A percentile compares a stretch with the other conserved stretches of the same genome.
These are phyloP conservation scores for Davidsoniella eucalypti DNA, from an alignment of 2,329 filamentous ascomycete species.

Conservation along the genomic window DNA sequence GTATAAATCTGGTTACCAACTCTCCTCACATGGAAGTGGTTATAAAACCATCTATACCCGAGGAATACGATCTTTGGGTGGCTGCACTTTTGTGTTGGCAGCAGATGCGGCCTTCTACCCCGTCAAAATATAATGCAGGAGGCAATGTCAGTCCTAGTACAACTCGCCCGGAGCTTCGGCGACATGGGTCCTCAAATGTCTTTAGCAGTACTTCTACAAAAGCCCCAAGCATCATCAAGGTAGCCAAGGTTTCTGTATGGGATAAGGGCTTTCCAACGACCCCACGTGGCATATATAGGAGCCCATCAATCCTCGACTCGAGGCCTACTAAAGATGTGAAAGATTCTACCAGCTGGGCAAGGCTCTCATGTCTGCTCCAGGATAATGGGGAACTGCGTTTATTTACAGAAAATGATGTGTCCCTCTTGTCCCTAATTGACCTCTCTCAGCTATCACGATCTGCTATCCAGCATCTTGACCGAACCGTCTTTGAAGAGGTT, in stretches of 20 bases:
- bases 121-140: conserved; percentile 29
- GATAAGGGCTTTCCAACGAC: conserved; percentile 51
- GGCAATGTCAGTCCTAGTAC: conserved; percentile 20
- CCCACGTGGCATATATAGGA: conserved; percentile 38
- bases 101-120: conserved; percentile 46
- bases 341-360: conserved; percentile 42
- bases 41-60: conserved; percentile 44
- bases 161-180: conserved; percentile 27
- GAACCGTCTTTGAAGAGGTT: conserved; percentile 67
- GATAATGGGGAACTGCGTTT: conserved; percentile 92
- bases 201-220: conserved; percentile 16
- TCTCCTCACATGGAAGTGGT: conserved; percentile 32
- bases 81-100: conserved; percentile 71
- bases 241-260: conserved; percentile 82
- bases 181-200: conserved; percentile 18
- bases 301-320: conserved; percentile 40
- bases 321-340: conserved; percentile 23
- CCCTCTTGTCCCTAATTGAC: conserved; percentile 67
- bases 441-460: conserved; percentile 77
- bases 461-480: conserved; percentile 78
- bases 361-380: conserved; percentile 81
- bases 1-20: conserved; percentile 9
- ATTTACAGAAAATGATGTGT: conserved; percentile 69
- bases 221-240: conserved; percentile 68
- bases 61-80: conserved; percentile 64